phyloP scores from a whole-genome alignment of 257 asterid species.

The Solanum etuberosum region DNA sequence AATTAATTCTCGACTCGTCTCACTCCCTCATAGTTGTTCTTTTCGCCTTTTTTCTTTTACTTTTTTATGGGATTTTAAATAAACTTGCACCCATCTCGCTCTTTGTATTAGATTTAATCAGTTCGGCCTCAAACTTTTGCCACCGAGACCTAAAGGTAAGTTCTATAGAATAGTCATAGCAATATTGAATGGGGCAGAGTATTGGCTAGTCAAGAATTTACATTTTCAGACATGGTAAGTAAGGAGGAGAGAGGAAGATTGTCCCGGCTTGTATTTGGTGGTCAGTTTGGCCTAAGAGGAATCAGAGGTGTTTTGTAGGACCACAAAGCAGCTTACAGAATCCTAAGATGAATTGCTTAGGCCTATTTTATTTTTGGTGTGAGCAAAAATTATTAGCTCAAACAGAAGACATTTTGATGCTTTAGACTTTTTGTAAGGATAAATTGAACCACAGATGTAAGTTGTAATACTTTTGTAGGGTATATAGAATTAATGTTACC shows the following conservation, averaged over 20 bases:
- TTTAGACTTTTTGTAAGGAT: neutral
- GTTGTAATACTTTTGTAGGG: neutral
- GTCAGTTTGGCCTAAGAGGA: neutral
- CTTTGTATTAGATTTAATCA: neutral
- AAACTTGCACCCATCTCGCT: neutral
- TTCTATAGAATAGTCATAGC: neutral
- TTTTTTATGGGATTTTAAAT: neutral
- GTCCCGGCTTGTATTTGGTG: neutral
- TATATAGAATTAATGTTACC: neutral
- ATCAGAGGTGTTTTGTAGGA: neutral
- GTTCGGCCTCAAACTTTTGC: neutral
- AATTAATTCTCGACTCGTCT: neutral
- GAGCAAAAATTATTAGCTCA: neutral
- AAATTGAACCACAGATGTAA: neutral
- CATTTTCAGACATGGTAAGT: neutral
- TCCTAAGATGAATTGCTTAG: neutral
- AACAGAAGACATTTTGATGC: neutral
- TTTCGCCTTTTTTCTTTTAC: neutral
- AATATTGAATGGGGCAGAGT: neutral
- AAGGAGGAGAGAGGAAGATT: neutral
- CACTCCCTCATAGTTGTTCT: neutral
- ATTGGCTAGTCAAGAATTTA: neutral
- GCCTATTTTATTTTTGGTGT: neutral
- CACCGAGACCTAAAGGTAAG: neutral
- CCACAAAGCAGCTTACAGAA: neutral